Conservation (phyloP, 495 filamentous ascomycete species). For the Sordaria brevicollis region DNA sequence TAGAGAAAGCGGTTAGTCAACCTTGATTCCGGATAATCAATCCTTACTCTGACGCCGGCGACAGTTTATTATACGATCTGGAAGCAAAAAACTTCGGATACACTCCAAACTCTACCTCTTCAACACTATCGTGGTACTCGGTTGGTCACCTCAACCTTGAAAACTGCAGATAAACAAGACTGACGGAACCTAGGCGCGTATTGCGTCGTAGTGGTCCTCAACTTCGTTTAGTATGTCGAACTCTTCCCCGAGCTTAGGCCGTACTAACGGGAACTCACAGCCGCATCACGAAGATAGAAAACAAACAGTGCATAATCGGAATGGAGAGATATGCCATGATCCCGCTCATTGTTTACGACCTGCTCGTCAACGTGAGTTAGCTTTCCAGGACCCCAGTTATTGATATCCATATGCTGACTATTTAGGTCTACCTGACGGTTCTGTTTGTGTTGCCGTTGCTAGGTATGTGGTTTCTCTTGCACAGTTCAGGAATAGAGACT, state of each 20-base stretch:
- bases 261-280: conserved; percentile 15
- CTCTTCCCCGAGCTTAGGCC: background rate
- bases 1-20: conserved; percentile 40
- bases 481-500: background rate
- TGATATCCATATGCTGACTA: background rate
- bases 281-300: conserved; percentile 34
- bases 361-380: conserved; percentile 35
- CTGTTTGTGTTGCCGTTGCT: conserved; percentile 39
- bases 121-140: conserved; percentile 43
- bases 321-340: conserved; percentile 40
- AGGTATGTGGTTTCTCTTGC: conserved; percentile 17
- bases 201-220: conserved; percentile 33
- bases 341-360: conserved; percentile 40
- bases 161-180: background rate
- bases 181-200: conserved; percentile 29
- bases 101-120: conserved; percentile 41
- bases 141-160: conserved; percentile 13
- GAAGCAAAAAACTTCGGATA: conserved; percentile 28
- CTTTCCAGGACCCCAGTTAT: background rate
- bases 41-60: background rate
- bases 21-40: background rate
- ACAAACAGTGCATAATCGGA: conserved; percentile 42
- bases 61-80: conserved; percentile 39
- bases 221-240: conserved; percentile 38
- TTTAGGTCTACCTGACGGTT: conserved; percentile 40